Evolutionary conservation across 1,284 basidiomycete genomes (phyloP), one percentile per base, ranked within the genome.

Genomic region (Golubevia sp.): DNA sequence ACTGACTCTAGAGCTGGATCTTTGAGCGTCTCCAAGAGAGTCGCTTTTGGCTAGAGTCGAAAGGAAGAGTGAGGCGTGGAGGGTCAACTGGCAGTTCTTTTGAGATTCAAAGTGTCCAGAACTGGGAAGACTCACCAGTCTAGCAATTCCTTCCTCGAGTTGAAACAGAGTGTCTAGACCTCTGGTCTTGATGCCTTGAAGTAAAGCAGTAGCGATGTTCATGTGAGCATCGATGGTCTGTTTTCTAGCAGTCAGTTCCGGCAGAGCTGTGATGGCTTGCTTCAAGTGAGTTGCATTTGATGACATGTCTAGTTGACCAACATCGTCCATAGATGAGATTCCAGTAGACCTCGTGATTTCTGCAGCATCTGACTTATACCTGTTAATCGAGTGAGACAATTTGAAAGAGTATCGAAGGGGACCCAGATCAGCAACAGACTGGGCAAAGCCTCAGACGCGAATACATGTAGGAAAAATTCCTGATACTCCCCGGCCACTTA

Each of bases 151-250:
- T 84, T 99, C 97, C 86, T 99, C 97, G 24, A 91, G 90, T 84
- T 96, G 95, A 86, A 98, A 99, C 18, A 99, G 87, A 74, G 96
- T 96, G 84, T 99, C 97, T 24, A 99, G 87, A 4, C 93, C 94
- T 54, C 97, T 89, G 69, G 91, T 90, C 86, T 98, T 98, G 86
- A 99, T 98, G 21, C 97, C 91, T 83, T 97, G 94, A 27, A 99
- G 86, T 15, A 99, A 86, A 5, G 96, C 91, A 2, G 96, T 98
- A 34, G 97, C 97, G 61, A 99, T 97, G 85, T 99, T 98, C 95
- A 99, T 99, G 79, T 99, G 96, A 0, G 96, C 94, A 84, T 99
- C 97, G 38, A 99, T 88, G 1, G 93, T 96, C 54, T 93, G 91
- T 78, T 99, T 99, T 52, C 97, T 89, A 20, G 96, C 94, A 2